Conservation (phyloP, 1,139 yeast genomes). For the Diutina pseudorugosa region DNA sequence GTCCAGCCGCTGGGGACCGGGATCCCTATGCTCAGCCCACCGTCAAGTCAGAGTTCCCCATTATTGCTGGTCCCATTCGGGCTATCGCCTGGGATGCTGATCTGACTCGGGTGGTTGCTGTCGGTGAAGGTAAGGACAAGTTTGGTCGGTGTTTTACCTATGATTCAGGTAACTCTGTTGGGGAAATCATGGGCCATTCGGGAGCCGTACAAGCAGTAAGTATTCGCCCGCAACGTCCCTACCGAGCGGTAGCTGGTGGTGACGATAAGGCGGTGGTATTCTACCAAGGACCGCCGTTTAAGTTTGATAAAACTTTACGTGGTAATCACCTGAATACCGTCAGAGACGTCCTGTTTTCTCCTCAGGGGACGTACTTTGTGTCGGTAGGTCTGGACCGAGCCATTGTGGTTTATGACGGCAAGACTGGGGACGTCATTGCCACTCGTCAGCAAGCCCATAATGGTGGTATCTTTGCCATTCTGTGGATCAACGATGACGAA, state of each 20-base stretch:
- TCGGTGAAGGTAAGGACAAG: conserved; percentile 87
- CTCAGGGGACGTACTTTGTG: conserved; percentile 61
- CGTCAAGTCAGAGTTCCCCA: conserved; percentile 72
- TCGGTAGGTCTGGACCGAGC: conserved; percentile 81
- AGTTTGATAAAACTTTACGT: conserved; percentile 61
- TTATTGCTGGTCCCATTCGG: conserved; percentile 71
- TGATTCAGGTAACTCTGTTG: conserved; percentile 92
- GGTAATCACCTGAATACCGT: conserved; percentile 70
- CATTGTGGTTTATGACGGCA: conserved; percentile 75
- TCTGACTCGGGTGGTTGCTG: conserved; percentile 75
- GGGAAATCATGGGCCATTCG: conserved; percentile 94
- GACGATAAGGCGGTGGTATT: conserved; percentile 82
- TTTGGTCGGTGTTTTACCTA: conserved; percentile 89
- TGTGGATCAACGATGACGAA: conserved; percentile 47
- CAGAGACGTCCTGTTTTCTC: conserved; percentile 73
- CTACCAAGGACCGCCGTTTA: conserved; percentile 88
- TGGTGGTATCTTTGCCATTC: conserved; percentile 71
- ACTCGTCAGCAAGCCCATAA: conserved; percentile 47
- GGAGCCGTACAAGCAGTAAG: conserved; percentile 73
- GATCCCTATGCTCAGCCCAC: conserved; percentile 32
- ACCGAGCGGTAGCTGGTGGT: conserved; percentile 86
- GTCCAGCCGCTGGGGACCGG: conserved; percentile 15
- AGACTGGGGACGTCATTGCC: conserved; percentile 61
- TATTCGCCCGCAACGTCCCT: conserved; percentile 82
- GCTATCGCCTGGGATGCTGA: conserved; percentile 93